Conservation (phyloP, 345 rosid genomes). For the Euphorbia lathyris region DNA sequence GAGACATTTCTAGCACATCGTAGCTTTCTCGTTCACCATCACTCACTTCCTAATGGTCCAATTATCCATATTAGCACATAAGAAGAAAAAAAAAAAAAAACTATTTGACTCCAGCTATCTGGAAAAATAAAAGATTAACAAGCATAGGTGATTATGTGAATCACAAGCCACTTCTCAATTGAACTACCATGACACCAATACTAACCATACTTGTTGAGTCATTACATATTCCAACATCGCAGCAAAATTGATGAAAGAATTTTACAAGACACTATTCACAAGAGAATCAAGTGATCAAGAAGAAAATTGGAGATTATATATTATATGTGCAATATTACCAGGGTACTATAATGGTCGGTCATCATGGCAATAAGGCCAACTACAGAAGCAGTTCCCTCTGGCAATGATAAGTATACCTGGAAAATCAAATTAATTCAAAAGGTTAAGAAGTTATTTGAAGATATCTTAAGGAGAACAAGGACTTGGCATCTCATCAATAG, state of each 20-base stretch:
- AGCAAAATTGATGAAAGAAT: not conserved
- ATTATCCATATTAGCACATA: conserved; percentile 5
- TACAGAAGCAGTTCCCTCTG: conserved; percentile 92
- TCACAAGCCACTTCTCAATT: not conserved
- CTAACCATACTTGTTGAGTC: not conserved
- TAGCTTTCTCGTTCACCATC: conserved; percentile 76
- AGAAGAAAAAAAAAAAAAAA: too few species aligned
- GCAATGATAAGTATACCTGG: conserved; percentile 92
- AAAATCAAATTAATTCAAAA: not conserved
- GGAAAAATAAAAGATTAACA: not conserved
- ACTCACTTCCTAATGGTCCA: conserved; percentile 60
- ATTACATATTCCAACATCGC: not conserved
- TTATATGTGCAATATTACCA: conserved; percentile 49
- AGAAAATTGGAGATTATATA: not conserved
- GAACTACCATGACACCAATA: not conserved
- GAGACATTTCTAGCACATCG: conserved; percentile 40
- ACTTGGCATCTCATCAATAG: conserved; percentile 4
- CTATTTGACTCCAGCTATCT: not conserved
- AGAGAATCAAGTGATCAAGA: not conserved
- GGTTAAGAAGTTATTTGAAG: not conserved
- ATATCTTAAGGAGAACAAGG: not conserved
- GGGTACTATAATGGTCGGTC: conserved; percentile 86
- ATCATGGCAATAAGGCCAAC: conserved; percentile 97
- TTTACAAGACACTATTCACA: not conserved
- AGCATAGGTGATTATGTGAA: not conserved